A percentile compares a stretch with the other conserved stretches of the same genome.
These are phyloP conservation scores for sorghum (Sorghum bicolor) DNA, from an alignment of 176 grass and related monocot species.

Conservation along the genomic window Sorghum_bicolor_NCBIv3 NC_012870.2:66652001-66652500, in stretches of 20 bases:
- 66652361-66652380: neutral
- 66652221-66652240: neutral
- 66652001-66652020: neutral
- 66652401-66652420: neutral
- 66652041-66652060: neutral
- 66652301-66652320: neutral
- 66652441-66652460: neutral
- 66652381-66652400: neutral
- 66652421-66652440: neutral
- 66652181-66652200: neutral
- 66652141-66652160: neutral
- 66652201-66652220: neutral
- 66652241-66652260: neutral
- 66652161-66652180: neutral
- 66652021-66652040: neutral
- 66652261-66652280: neutral
- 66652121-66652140: slow-evolving; percentile 4
- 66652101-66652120: slow-evolving; percentile 16
- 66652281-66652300: neutral
- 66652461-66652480: neutral
- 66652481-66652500: neutral
- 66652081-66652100: slow-evolving; percentile 27
- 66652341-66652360: neutral
- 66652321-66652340: neutral
- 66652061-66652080: slow-evolving; percentile 28